phyloP scores from a whole-genome alignment of 1,139 yeast genomes.

The Suhomyces panamericanus region DNA sequence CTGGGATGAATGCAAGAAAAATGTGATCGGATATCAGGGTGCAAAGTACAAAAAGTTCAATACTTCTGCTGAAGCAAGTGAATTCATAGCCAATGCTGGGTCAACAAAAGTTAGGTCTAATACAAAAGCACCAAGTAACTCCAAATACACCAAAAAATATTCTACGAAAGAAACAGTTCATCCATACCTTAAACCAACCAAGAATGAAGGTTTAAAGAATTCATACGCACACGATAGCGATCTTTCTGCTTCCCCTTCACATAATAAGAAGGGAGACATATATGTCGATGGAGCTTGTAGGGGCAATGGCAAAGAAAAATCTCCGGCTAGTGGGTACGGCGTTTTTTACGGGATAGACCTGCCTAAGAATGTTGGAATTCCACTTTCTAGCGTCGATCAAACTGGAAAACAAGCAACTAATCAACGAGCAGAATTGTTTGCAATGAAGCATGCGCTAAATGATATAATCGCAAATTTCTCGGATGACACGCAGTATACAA shows the following conservation, averaged over 20 bases:
- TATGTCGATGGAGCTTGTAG: constrained; percentile 76
- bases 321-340: constrained; percentile 66
- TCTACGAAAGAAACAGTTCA: background rate
- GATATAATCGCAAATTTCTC: constrained; percentile 29
- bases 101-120: background rate
- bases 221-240: no score
- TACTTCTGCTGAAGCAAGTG: constrained; percentile 44
- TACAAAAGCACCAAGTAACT: no score
- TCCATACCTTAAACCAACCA: background rate
- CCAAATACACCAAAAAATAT: no score
- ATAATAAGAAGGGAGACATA: background rate
- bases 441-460: constrained; percentile 57
- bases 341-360: constrained; percentile 64
- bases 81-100: constrained; percentile 20
- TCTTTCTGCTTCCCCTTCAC: background rate
- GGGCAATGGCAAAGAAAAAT: constrained; percentile 47
- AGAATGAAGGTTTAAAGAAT: background rate
- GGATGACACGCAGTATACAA: constrained; percentile 24
- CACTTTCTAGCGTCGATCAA: constrained; percentile 37
- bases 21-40: constrained; percentile 53
- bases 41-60: constrained; percentile 58
- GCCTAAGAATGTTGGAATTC: constrained; percentile 52
- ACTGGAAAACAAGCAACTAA: constrained; percentile 55
- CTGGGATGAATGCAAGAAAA: constrained; percentile 53
- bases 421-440: constrained; percentile 77